Evolutionary conservation across 768 basidiomycete species (phyloP).

Genomic region (Leccinum disarticulatum): DNA sequence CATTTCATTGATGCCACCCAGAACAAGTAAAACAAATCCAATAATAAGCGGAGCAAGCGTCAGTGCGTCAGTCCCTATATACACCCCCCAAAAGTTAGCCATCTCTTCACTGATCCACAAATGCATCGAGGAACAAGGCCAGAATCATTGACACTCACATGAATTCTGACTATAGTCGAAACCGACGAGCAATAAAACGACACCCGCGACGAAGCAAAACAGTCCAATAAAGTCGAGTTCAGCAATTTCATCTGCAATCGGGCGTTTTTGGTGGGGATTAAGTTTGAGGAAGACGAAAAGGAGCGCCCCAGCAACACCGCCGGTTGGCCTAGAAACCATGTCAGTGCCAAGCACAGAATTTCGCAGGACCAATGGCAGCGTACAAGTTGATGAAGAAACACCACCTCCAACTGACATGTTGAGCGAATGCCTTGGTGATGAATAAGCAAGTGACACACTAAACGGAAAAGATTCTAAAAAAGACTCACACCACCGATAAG

Average conservation of each 20-base stretch:
- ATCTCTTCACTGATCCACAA: not conserved
- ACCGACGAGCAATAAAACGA: constrained; percentile 69
- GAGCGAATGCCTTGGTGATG: constrained; percentile 52
- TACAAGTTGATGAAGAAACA: constrained; percentile 79
- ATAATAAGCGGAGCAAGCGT: constrained; percentile 65
- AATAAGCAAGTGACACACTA: constrained; percentile 1
- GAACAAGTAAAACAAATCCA: constrained; percentile 53
- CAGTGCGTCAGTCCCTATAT: constrained; percentile 53
- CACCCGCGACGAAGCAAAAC: constrained; percentile 56
- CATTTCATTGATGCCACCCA: constrained; percentile 55
- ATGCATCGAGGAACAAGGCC: too few relatives aligned
- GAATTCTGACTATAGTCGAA: constrained; percentile 68
- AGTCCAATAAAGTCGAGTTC: constrained; percentile 78
- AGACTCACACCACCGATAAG: constrained; percentile 74
- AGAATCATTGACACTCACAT: constrained; percentile 46
- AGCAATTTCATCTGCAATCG: constrained; percentile 54
- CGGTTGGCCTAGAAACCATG: constrained; percentile 57
- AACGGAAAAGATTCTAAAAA: not conserved
- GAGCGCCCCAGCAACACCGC: constrained; percentile 58
- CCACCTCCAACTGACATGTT: constrained; percentile 83
- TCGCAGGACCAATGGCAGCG: constrained; percentile 13
- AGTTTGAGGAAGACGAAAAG: constrained; percentile 76
- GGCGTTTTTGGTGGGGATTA: constrained; percentile 66
- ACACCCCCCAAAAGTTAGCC: not conserved
- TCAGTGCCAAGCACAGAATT: not conserved